Evolutionary conservation across 768 basidiomycete species (phyloP), one percentile per base, ranked within the genome.

Genomic region (Asterophora lycoperdoides): DNA sequence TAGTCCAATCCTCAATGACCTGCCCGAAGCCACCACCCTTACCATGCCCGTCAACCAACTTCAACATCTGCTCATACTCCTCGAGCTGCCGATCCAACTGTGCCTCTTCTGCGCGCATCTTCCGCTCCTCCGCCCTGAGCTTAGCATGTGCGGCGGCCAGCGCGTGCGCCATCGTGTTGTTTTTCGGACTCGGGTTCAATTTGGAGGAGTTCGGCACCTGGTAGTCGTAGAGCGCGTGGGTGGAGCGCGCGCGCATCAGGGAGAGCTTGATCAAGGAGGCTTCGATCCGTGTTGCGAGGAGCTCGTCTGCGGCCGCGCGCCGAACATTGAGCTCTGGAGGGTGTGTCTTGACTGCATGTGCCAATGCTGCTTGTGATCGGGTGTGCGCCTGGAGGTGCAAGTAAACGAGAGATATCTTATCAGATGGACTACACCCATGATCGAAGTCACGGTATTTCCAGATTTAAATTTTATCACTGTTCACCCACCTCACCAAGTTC

Each of bases 251-350:
- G 26, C 70, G 68, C n/a, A 76, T 52, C 8, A 78, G 64, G 1
- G 74, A 73, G 7, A 79, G 64, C 56, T 76, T 78, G 52, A 77
- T 68, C 8, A 80, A 63, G 2, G 69, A 68, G 3, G 70, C 60
- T 56, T 81, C 78, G 34, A 78, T 71, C 1, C 64, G 68, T n/a
- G 73, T 65, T 6, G 73, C 67, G 14, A 73, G 57, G 33, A 76
- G 65, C 36, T 75, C 74, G 36, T 67, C 60, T 0, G 63, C 59
- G 4, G 75, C 74, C 2, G 61, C 49, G 17, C 64, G 68, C 29
- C 64, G 54, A 2, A 56, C 56, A 35, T 69, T 57, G 32, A 62
- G 38, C 4, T 36, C 58, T 38, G 38, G 67, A 47, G 52, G 67
- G 54, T 71, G 55, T 2, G 49, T 63, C 4, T 56, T 29, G 19